Evolutionary conservation across 75 land plant genomes (phyloP), one percentile per base, ranked within the genome.

Genomic region (Cryptomeria japonica): DNA sequence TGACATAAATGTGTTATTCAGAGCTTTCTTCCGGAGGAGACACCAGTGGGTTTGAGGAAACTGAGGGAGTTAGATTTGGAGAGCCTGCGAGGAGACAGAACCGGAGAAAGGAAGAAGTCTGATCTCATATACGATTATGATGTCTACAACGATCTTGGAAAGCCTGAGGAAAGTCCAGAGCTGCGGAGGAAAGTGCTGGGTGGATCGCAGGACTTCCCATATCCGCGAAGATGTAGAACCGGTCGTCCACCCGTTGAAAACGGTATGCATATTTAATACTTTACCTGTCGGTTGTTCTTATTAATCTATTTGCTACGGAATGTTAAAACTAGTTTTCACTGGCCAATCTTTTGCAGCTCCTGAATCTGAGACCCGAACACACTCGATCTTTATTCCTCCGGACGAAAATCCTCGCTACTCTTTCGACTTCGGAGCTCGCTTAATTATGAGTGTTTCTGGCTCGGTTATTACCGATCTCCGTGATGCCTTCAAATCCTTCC

Each of bases 181-280:
- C 12, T 49, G 11, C 51, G 51, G 51, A 8, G 51, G 12, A 9
- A 49, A 49, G 51, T 49, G 51, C 51, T 49, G 9, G 51, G 12
- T 49, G 51, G 12, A 49, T 49, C 51, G 13, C 51, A 49, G 1
- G 85, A 90, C 37, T 86, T 84, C 70, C 97, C 96, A 10, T 96
- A 96, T 88, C 97, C 97, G 0, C 88, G 97, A 16, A 72, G 96
- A 78, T 90, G 93, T 34, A 82, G 94, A 87, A 96, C 96, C 0
- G 96, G 96, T 13, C 86, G 97, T 12, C 87, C 86, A n/a, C 37
- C 44, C 3, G 34, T 31, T 2, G 87, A 68, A 68, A n/a, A 34
- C 28, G 79, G 89, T 56, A 56, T 47, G 85, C 22, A 19, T 31
- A 51, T 84, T n/a, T 56, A 47, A n/a, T 6, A 42, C 6, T 28